A percentile compares a stretch with the other conserved stretches of the same genome.
phyloP scores from a whole-genome alignment of 371 early-diverging fungal genomes.

The Blakeslea trispora region DNA sequence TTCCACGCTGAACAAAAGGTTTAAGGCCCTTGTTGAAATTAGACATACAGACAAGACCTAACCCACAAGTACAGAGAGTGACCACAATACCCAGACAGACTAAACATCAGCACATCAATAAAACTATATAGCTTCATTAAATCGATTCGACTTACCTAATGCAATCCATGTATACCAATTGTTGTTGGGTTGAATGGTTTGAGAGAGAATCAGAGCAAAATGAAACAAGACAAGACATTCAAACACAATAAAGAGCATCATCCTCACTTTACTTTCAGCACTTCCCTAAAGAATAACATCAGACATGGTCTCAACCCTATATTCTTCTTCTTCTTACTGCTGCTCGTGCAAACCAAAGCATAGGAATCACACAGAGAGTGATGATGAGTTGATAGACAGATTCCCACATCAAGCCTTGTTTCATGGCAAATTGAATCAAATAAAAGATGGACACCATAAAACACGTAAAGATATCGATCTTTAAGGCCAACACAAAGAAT shows the following conservation, averaged over 20 bases:
- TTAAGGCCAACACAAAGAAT: conserved; percentile 48
- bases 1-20: conserved; percentile 33
- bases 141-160: conserved; percentile 44
- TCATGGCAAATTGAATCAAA: conserved; percentile 40
- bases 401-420: conserved; percentile 35
- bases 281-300: conserved; percentile 28
- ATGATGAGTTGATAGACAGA: conserved; percentile 39
- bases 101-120: too few relatives aligned
- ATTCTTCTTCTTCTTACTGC: conserved; percentile 33
- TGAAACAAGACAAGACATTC: conserved; percentile 42
- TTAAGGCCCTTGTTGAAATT: conserved; percentile 44
- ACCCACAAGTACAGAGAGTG: conserved; percentile 19
- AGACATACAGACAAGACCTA: conserved; percentile 39
- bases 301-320: too few relatives aligned
- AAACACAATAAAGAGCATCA: conserved; percentile 45
- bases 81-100: conserved; percentile 32
- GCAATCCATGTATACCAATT: conserved; percentile 55
- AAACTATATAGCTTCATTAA: too few relatives aligned
- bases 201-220: conserved; percentile 37
- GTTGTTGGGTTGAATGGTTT: conserved; percentile 43
- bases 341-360: conserved; percentile 47
- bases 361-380: conserved; percentile 43
- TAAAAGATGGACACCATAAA: conserved; percentile 50
- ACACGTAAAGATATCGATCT: conserved; percentile 47
- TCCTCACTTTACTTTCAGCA: conserved; percentile 39